Conservation (phyloP, 306 rosid species). For the Clitoria ternatea region DNA sequence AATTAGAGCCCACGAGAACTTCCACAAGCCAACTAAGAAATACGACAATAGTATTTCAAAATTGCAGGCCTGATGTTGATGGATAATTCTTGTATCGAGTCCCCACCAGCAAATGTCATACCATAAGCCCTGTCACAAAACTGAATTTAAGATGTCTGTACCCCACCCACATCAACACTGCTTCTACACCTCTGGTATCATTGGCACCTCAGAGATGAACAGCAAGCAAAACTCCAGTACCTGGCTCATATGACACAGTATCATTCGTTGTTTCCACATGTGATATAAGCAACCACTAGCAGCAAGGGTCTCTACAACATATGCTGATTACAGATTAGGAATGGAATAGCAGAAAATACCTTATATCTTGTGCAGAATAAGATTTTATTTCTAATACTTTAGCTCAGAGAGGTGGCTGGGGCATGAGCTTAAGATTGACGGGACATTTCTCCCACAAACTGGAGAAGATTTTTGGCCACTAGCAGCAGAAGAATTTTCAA, state of each 20-base stretch:
- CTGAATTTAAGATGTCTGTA: neutral
- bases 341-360: neutral
- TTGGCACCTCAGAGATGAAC: slow-evolving; percentile 4
- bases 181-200: neutral
- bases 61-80: slow-evolving; percentile 23
- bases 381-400: slow-evolving; percentile 33
- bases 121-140: slow-evolving; percentile 12
- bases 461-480: slow-evolving; percentile 45
- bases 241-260: neutral
- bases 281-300: slow-evolving; percentile 1
- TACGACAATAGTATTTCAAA: slow-evolving; percentile 21
- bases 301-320: slow-evolving; percentile 3
- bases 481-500: slow-evolving; percentile 35
- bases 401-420: slow-evolving; percentile 49
- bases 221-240: neutral
- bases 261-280: neutral
- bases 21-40: slow-evolving; percentile 19
- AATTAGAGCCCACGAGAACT: slow-evolving; percentile 17
- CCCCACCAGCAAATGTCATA: slow-evolving; percentile 14
- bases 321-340: slow-evolving; percentile 8
- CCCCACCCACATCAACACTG: slow-evolving; percentile 7
- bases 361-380: slow-evolving; percentile 5
- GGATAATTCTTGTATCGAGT: too few relatives aligned
- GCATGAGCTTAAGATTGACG: slow-evolving; percentile 47
- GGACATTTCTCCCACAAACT: slow-evolving; percentile 52